phyloP scores from a whole-genome alignment of 768 basidiomycete genomes.

The Collybia sordida region DNA sequence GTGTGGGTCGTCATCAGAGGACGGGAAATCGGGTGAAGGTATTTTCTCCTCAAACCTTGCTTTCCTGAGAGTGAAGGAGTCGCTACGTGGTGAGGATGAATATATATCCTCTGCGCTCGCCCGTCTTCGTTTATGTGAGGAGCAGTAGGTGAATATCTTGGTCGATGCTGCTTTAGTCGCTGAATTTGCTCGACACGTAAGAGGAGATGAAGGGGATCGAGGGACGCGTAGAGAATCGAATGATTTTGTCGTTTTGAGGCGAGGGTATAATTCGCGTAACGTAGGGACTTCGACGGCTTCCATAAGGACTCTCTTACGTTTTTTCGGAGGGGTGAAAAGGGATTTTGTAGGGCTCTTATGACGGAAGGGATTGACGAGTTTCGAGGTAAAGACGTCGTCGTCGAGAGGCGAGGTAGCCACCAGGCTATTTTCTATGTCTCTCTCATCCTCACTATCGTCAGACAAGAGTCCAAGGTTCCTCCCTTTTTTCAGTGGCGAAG shows the following conservation, averaged over 20 bases:
- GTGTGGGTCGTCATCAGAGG: slow-evolving; percentile 67
- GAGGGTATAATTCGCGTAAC: slow-evolving; percentile 10
- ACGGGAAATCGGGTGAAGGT: slow-evolving; percentile 27
- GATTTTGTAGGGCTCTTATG: not conserved
- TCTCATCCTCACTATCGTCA: slow-evolving; percentile 34
- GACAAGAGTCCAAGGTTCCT: slow-evolving; percentile 12
- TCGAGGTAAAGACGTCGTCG: slow-evolving; percentile 8
- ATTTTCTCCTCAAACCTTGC: not conserved
- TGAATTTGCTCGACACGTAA: slow-evolving; percentile 3
- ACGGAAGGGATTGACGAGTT: not conserved
- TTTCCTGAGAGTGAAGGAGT: slow-evolving; percentile 2
- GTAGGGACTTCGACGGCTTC: slow-evolving; percentile 21
- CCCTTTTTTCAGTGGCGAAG: slow-evolving; percentile 19
- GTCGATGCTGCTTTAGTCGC: not conserved
- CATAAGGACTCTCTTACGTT: slow-evolving; percentile 38
- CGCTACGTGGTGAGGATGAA: slow-evolving; percentile 5
- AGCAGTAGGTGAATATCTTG: not conserved
- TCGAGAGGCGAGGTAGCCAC: slow-evolving; percentile 6
- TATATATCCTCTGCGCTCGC: not conserved
- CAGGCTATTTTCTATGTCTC: slow-evolving; percentile 14
- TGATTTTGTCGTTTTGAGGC: slow-evolving; percentile 6
- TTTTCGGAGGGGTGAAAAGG: slow-evolving; percentile 18
- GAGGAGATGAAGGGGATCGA: not conserved
- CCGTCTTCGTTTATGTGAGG: slow-evolving; percentile 13
- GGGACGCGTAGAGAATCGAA: slow-evolving; percentile 2